These are phyloP conservation scores for Leonotis leonurus DNA, from an alignment of 257 asterid genomes.

Conservation along the genomic window DNA sequence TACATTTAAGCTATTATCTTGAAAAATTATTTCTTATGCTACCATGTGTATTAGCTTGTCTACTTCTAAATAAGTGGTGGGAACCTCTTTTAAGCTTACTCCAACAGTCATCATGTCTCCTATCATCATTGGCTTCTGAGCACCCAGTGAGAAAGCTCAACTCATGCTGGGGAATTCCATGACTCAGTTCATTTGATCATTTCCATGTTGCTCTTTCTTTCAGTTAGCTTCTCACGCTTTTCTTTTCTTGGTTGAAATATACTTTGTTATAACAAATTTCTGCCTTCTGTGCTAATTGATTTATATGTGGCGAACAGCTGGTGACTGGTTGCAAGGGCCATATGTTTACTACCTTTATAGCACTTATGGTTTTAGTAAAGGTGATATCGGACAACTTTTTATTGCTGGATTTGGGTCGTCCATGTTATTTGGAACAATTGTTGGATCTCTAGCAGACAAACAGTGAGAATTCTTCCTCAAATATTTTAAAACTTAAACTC, in stretches of 20 bases:
- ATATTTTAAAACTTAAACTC: not conserved
- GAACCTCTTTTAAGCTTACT: too few relatives aligned
- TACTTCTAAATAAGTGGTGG: too few relatives aligned
- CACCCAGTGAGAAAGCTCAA: too few relatives aligned
- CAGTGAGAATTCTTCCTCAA: conserved; percentile 32
- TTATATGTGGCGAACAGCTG: conserved; percentile 33
- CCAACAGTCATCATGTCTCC: too few relatives aligned
- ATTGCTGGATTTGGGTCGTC: conserved; percentile 64
- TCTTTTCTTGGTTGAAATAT: not conserved
- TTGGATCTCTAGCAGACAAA: conserved; percentile 65
- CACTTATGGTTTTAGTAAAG: conserved; percentile 51
- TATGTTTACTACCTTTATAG: conserved; percentile 55
- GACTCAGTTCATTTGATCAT: not conserved
- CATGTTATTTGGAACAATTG: conserved; percentile 57
- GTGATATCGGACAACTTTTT: conserved; percentile 58
- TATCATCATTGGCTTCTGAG: too few relatives aligned
- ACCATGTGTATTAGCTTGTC: too few relatives aligned
- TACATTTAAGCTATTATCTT: too few relatives aligned
- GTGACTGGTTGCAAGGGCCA: conserved; percentile 68
- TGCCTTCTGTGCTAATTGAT: conserved; percentile 8
- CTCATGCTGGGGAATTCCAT: not conserved
- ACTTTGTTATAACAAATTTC: not conserved
- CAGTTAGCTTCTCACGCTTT: conserved; percentile 3
- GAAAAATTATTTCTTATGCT: too few relatives aligned
- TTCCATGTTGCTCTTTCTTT: not conserved